A percentile compares a stretch with the other conserved stretches of the same genome.
Evolutionary conservation across 2,329 filamentous ascomycete species (phyloP).

Genomic region (Aspergillus brasiliensis): DNA sequence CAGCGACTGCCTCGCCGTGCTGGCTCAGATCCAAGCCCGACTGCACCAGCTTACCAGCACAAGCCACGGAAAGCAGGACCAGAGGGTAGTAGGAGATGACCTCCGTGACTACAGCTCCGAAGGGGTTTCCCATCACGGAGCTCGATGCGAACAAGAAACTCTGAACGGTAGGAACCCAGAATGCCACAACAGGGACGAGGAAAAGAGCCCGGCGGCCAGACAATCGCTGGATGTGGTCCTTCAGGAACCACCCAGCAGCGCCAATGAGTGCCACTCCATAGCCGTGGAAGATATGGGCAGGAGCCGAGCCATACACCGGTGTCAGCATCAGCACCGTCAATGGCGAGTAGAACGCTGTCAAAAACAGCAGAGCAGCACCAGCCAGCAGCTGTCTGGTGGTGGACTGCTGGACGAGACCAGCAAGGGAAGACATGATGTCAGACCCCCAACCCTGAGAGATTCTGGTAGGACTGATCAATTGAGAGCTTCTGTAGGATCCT

Average conservation of each 20-base stretch:
- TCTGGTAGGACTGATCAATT: neutral
- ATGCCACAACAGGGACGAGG: constrained; percentile 71
- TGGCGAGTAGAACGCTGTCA: constrained; percentile 45
- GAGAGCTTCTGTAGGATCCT: neutral
- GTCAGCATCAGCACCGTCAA: constrained; percentile 69
- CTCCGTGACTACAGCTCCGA: constrained; percentile 77
- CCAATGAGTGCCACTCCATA: constrained; percentile 66
- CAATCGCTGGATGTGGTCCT: constrained; percentile 55
- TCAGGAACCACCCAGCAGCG: constrained; percentile 72
- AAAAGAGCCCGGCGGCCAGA: constrained; percentile 51
- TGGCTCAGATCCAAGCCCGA: constrained; percentile 56
- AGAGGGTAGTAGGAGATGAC: constrained; percentile 71
- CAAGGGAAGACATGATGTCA: constrained; percentile 30
- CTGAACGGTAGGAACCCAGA: constrained; percentile 74
- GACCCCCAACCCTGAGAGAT: neutral
- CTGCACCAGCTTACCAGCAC: constrained; percentile 67
- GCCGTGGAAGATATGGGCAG: constrained; percentile 71
- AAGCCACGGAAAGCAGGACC: constrained; percentile 63
- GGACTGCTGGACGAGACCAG: constrained; percentile 27
- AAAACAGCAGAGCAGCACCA: constrained; percentile 38
- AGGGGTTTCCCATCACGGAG: constrained; percentile 63
- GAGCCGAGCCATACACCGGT: constrained; percentile 85
- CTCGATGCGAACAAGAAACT: constrained; percentile 70
- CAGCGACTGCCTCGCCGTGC: constrained; percentile 60
- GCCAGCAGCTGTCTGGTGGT: constrained; percentile 29